Evolutionary conservation across 2,329 filamentous ascomycete genomes (phyloP), one percentile per base, ranked within the genome.

Genomic region (Fonsecaea erecta): DNA sequence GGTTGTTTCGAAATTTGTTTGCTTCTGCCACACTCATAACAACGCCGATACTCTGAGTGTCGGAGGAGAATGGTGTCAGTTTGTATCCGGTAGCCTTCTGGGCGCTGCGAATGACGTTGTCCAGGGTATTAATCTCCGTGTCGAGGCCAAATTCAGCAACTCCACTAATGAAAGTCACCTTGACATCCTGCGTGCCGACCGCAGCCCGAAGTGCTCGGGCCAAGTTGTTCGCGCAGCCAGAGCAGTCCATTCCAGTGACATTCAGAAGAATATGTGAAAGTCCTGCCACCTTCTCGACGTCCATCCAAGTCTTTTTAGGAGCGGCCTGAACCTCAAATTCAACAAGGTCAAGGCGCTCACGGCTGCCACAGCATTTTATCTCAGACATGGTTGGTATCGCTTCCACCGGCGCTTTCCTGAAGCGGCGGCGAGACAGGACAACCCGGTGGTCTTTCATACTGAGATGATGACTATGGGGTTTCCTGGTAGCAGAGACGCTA

Each of bases 131-230:
- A 21, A 83, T 73, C 1, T 79, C 77, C 0, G 75, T 75, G n/a
- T 86, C 79, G 0, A 83, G 82, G 2, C 62, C 52, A 7, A 72
- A 71, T 40, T 72, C 70, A 26, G 69, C 71, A 52, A 51, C 62
- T 11, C 65, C 67, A 53, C 60, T 63, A 30, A 72, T 66, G 40
- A 72, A 71, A 48, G 61, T 70, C 52, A 70, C 69, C 21, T 66
- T 66, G n/a, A 71, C 64, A 32, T 70, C 68, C 21, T 37, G 52
- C 14, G 66, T 63, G 1, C 66, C 70, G 8, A 43, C 54, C 7
- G 66, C 65, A 24, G 60, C 64, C 21, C 52, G 46, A 30, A 72
- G 61, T 24, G 67, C 63, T 59, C 66, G 61, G 43, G 60, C 62
- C 35, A 72, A 59, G 55, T 71, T 72, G 1, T 66, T 63, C 68